Evolutionary conservation across 257 asterid species (phyloP).

Genomic region (Solanum chmielewskii): DNA sequence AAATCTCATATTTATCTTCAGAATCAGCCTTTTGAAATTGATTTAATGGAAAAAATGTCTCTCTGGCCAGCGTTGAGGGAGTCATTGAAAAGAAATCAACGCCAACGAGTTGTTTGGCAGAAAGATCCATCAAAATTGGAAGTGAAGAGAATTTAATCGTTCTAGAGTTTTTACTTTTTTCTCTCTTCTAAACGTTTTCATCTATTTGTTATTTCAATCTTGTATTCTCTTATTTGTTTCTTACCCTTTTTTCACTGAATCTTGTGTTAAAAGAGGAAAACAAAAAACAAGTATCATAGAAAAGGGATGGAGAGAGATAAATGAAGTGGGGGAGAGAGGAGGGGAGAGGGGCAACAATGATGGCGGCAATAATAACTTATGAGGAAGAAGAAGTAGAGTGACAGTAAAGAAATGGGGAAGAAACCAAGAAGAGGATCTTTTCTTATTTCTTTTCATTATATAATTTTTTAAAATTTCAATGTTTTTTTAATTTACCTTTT

Average conservation of each 20-base stretch:
- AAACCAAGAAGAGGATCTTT: not conserved
- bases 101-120: not conserved
- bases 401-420: no score
- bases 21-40: not conserved
- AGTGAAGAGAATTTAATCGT: not conserved
- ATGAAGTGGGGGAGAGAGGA: not conserved
- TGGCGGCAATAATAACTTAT: not conserved
- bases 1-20: not conserved
- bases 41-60: not conserved
- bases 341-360: not conserved
- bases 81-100: not conserved
- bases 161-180: not conserved
- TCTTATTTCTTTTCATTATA: not conserved
- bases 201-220: not conserved
- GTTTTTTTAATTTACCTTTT: no score
- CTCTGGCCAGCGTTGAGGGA: not conserved
- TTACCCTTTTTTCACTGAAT: not conserved
- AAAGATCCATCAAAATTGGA: not conserved
- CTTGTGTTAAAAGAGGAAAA: not conserved
- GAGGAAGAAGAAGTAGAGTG: not conserved
- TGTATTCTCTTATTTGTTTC: not conserved
- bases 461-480: no score
- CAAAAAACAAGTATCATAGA: not conserved
- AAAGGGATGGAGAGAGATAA: not conserved
- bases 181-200: not conserved